A percentile compares a stretch with the other conserved stretches of the same genome.
phyloP scores from a whole-genome alignment of 306 rosid species.

The Cucurbita ficifolia region DNA sequence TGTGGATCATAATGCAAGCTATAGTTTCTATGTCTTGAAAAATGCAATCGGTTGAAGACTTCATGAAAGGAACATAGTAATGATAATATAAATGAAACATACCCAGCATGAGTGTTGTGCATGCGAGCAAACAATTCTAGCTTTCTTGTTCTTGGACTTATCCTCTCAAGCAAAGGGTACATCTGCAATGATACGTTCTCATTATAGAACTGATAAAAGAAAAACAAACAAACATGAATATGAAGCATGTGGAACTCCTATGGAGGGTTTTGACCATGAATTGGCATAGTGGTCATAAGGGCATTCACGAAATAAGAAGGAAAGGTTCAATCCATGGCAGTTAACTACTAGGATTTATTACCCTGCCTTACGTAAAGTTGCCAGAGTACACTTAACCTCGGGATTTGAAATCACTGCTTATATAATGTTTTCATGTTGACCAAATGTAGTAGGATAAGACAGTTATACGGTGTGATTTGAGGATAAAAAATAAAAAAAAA shows the following conservation, averaged over 20 bases:
- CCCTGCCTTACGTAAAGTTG: too few species aligned
- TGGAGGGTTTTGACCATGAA: not conserved
- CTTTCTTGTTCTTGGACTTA: constrained; percentile 97
- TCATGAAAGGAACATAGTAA: not conserved
- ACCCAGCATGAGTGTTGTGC: constrained; percentile 99
- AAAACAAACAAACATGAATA: not conserved
- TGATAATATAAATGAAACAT: constrained; percentile 13
- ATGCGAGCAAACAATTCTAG: constrained; percentile 93
- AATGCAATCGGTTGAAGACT: not conserved
- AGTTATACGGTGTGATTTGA: too few species aligned
- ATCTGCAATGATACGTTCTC: constrained; percentile 35
- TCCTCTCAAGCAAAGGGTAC: constrained; percentile 94
- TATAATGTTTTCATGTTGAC: too few species aligned
- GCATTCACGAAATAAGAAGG: too few species aligned
- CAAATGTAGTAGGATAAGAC: too few species aligned
- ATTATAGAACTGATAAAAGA: not conserved
- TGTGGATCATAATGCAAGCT: not conserved
- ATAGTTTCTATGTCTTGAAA: not conserved
- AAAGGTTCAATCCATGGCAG: too few species aligned
- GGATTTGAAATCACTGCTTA: too few species aligned
- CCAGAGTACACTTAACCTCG: too few species aligned
- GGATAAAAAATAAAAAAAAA: too few species aligned
- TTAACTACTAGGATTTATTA: too few species aligned
- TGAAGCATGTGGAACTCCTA: not conserved
- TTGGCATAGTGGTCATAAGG: too few species aligned